Evolutionary conservation across 768 basidiomycete genomes (phyloP).

Genomic region (Agrocybe chaxingu): DNA sequence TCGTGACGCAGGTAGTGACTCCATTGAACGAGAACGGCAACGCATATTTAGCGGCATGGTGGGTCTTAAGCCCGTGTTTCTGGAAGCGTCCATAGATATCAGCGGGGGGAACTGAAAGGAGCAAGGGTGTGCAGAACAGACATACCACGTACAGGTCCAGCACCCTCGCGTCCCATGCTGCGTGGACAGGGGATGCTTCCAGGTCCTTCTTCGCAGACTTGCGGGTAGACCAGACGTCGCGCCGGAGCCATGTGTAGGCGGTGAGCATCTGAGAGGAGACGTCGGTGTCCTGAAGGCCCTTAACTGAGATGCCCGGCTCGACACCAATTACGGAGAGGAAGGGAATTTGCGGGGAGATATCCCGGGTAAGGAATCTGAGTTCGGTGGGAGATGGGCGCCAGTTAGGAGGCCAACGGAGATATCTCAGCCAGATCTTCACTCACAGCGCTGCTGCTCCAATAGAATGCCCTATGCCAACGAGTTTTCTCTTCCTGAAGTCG

Average conservation of each 20-base stretch:
- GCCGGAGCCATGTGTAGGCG: neutral
- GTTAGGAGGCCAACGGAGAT: neutral
- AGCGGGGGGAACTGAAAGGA: neutral
- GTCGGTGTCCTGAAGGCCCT: neutral
- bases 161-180: neutral
- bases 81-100: neutral
- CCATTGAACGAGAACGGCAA: neutral
- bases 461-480: neutral
- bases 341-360: neutral
- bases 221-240: neutral
- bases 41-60: neutral
- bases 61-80: neutral
- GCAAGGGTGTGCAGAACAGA: neutral
- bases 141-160: neutral
- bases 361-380: neutral
- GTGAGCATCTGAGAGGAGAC: neutral
- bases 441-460: neutral
- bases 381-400: neutral
- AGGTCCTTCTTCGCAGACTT: neutral
- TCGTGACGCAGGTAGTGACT: neutral
- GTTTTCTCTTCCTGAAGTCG: neutral
- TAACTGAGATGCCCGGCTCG: neutral
- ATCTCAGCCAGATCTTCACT: neutral
- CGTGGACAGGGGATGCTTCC: neutral
- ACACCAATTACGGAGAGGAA: neutral